Evolutionary conservation across 1,139 yeast genomes (phyloP), one percentile per base, ranked within the genome.

Genomic region (Pichia sp.): DNA sequence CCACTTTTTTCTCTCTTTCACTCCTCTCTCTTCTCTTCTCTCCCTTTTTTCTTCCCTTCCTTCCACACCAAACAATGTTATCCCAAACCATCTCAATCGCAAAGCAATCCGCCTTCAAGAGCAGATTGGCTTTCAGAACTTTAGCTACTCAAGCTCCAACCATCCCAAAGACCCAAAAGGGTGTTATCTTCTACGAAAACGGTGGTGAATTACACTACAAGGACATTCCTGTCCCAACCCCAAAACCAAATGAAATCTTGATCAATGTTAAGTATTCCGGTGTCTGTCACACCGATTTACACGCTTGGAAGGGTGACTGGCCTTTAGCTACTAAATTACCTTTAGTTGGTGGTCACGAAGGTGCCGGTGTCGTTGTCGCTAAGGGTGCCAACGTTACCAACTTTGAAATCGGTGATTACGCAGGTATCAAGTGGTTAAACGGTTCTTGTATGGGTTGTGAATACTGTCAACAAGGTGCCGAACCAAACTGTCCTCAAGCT

Each of bases 291-390:
- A 83, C 89, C 40, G 90, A 83, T 65, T 74, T 83, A 61, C 90
- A 83, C 67, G 90, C 88, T 40, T 83, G 88, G 87, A 78, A 81
- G 62, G 89, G 89, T 64, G 89, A 83, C 65, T 82, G 89, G 89
- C 89, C 89, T 51, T 69, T 81, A 58, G 74, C 63, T 45, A 74
- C 79, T 54, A 83, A 83, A 66, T 73, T 83, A 56, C 89, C 90
- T 33, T 71, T 84, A 55, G 87, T 85, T 40, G 90, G 90, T 60
- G 91, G 91, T 61, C 91, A 84, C 65, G 91, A 84, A 70, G 93
- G 93, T 71, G 89, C 89, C 35, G 91, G 91, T 68, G 77, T 77
- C 33, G 90, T 84, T 57, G 90, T 84, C 46, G 89, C 77, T 38
- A 71, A 77, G 66, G 91, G 91, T 58, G 72, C 72, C 38, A 77